Percentiles rank a stretch among this genome's conserved stretches.
phyloP scores from a whole-genome alignment of 305 asterid species.

The Coffea humblotiana region DNA sequence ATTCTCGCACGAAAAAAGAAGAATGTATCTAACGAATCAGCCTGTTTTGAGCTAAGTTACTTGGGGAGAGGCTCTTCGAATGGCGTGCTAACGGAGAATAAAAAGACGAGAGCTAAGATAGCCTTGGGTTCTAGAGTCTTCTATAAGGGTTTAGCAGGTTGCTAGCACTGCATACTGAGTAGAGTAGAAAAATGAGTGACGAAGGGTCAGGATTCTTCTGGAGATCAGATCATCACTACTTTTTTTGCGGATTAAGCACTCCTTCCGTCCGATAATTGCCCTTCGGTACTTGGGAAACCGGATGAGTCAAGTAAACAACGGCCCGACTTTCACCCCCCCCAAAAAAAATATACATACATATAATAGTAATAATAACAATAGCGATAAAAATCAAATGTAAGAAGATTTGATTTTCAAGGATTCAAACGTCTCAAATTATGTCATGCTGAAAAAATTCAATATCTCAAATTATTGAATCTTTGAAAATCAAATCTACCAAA shows the following conservation, averaged over 20 bases:
- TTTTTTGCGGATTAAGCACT: neutral
- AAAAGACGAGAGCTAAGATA: neutral
- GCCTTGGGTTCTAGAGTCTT: conserved; percentile 29
- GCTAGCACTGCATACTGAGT: too few species aligned
- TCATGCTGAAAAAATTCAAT: too few species aligned
- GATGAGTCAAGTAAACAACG: too few species aligned
- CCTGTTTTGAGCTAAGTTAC: neutral
- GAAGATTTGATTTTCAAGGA: too few species aligned
- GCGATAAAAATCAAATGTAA: too few species aligned
- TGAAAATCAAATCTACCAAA: too few species aligned
- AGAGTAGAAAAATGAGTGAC: neutral
- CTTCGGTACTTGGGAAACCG: neutral
- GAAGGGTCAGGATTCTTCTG: conserved; percentile 24
- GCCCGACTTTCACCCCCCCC: too few species aligned
- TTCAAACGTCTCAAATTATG: too few species aligned
- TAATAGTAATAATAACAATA: too few species aligned
- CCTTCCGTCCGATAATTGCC: neutral
- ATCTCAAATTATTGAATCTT: too few species aligned
- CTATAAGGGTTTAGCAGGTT: conserved; percentile 19
- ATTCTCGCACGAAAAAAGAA: neutral
- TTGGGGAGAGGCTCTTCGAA: neutral
- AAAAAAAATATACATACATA: too few species aligned
- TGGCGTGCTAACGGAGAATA: neutral
- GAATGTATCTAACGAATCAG: neutral
- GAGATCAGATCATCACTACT: conserved; percentile 7